phyloP scores from a whole-genome alignment of 495 filamentous ascomycete genomes.

The Trichocladium antarcticum region DNA sequence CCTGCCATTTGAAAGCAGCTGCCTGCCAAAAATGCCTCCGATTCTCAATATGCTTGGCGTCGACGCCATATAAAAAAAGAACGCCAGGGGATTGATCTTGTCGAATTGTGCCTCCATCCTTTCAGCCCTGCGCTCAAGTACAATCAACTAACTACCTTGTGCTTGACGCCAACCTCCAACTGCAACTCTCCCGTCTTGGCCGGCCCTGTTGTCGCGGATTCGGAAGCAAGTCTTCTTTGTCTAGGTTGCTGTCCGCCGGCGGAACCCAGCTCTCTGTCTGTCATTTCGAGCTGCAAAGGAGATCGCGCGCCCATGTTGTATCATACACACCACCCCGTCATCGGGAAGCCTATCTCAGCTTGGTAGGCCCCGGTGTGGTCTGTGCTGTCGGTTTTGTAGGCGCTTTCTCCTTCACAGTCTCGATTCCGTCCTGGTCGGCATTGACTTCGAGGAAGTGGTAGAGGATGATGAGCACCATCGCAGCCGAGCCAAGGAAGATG shows the following conservation, averaged over 20 bases:
- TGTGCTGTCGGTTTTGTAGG: conserved; percentile 46
- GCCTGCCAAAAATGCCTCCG: no score
- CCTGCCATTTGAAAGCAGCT: no score
- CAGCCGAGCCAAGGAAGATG: conserved; percentile 80
- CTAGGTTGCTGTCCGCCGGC: no score
- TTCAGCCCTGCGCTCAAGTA: background rate
- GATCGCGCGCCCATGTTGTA: background rate
- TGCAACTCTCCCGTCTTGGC: background rate
- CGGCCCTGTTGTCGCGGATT: background rate
- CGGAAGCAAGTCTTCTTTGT: background rate
- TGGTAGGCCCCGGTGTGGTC: conserved; percentile 33
- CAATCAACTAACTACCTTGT: background rate
- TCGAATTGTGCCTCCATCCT: no score
- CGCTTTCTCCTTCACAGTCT: conserved; percentile 50
- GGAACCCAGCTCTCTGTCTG: no score
- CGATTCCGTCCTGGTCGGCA: conserved; percentile 45
- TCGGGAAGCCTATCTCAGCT: conserved; percentile 13
- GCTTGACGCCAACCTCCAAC: no score
- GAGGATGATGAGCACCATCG: conserved; percentile 88
- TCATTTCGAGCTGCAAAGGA: background rate
- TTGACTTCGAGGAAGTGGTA: conserved; percentile 99
- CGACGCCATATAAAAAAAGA: no score
- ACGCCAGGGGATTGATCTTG: no score
- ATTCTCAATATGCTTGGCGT: no score
- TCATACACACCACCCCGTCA: conserved; percentile 11